These are phyloP conservation scores for Xerocomus minutiporus DNA, from an alignment of 1,284 basidiomycete species.

Conservation along the genomic window DNA sequence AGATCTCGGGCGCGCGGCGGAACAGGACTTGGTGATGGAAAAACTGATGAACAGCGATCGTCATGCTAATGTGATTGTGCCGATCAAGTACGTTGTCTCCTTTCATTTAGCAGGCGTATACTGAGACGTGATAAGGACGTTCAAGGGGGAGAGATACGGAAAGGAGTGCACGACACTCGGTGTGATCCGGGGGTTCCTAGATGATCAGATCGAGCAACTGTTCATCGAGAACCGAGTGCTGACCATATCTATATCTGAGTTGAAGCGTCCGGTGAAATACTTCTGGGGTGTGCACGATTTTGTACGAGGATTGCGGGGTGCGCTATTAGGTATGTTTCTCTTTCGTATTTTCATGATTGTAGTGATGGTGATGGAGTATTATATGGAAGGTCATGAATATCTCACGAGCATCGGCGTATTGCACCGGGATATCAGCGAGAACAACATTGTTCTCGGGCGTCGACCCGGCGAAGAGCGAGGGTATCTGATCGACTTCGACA, in stretches of 20 bases:
- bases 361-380: too few species aligned
- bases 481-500: conserved; percentile 13
- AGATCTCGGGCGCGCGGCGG: too few species aligned
- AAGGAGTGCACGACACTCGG: conserved; percentile 6
- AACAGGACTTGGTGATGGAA: too few species aligned
- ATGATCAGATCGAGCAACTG: not conserved
- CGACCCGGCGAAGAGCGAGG: conserved; percentile 11
- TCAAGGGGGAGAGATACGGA: not conserved
- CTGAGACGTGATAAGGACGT: not conserved
- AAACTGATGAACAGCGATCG: too few species aligned
- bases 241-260: not conserved
- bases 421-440: conserved; percentile 17
- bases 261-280: not conserved
- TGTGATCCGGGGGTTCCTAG: conserved; percentile 3
- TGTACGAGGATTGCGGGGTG: conserved; percentile 1
- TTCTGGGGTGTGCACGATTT: not conserved
- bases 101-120: too few species aligned
- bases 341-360: too few species aligned
- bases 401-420: conserved; percentile 8
- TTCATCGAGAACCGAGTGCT: conserved; percentile 1
- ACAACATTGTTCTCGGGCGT: conserved; percentile 12
- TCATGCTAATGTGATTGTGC: too few species aligned
- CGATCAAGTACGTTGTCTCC: too few species aligned
- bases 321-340: conserved; percentile 6
- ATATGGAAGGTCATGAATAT: conserved; percentile 12